Conservation (phyloP, 768 basidiomycete genomes). For the Boletus vermiculosoides region DNA sequence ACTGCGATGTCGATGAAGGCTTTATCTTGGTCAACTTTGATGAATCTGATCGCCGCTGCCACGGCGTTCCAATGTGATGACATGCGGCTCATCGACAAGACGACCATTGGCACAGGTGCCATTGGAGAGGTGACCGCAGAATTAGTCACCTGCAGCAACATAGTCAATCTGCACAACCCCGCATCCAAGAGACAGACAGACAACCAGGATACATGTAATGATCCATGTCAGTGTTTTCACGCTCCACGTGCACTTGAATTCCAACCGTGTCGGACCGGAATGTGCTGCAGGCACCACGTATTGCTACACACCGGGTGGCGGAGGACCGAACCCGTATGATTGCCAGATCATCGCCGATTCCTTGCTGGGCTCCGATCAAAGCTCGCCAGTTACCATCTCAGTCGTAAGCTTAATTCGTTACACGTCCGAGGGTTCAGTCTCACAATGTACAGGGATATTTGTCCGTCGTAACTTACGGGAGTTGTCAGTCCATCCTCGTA, state of each 20-base stretch:
- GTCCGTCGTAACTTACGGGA: rapidly evolving
- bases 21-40: background rate
- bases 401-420: background rate
- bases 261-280: background rate
- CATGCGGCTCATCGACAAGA: background rate
- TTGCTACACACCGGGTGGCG: background rate
- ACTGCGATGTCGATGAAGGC: background rate
- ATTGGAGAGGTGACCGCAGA: background rate
- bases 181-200: background rate
- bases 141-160: background rate
- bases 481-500: background rate
- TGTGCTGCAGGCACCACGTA: background rate
- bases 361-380: background rate
- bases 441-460: background rate
- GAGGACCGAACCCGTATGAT: background rate
- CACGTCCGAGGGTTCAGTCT: background rate
- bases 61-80: background rate
- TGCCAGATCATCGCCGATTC: rapidly evolving
- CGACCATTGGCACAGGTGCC: background rate
- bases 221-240: background rate
- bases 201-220: background rate
- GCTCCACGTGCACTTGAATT: background rate
- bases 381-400: background rate
- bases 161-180: background rate
- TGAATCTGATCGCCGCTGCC: background rate